Conservation (phyloP, 805 yeast species). For the Kuraishia cidri region DNA sequence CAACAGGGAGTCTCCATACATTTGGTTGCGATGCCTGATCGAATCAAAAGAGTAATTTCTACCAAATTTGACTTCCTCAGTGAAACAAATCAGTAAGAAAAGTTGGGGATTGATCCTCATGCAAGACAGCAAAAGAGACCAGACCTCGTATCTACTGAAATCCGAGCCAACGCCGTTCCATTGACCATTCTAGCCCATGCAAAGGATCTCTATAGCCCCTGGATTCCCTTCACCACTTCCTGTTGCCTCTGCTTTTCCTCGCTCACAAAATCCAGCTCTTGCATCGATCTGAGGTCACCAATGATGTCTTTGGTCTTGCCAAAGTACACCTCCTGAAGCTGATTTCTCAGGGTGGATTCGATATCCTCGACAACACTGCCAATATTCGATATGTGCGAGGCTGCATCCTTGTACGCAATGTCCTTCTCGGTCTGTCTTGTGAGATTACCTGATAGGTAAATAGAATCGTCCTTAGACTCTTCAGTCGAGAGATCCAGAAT, state of each 20-base stretch:
- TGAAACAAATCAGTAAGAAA: no score
- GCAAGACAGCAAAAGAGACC: no score
- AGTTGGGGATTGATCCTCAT: no score
- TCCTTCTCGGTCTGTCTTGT: conserved; percentile 73
- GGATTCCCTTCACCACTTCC: conserved; percentile 29
- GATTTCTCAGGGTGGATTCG: conserved; percentile 78
- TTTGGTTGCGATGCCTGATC: no score
- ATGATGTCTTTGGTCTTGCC: conserved; percentile 89
- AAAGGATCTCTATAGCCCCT: conserved; percentile 13
- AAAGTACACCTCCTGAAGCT: conserved; percentile 88
- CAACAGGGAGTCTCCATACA: no score
- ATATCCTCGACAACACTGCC: conserved; percentile 84
- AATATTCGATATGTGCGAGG: conserved; percentile 75
- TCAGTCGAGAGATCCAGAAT: conserved; percentile 55
- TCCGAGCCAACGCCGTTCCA: no score
- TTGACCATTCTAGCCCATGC: no score
- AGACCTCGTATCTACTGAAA: no score
- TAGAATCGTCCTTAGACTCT: conserved; percentile 17
- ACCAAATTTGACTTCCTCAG: no score
- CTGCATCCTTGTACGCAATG: conserved; percentile 34
- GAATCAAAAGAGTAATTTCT: no score
- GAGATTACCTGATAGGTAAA: conserved; percentile 68
- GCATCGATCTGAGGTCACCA: conserved; percentile 51
- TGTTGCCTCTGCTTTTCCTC: conserved; percentile 29
- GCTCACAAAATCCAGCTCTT: conserved; percentile 20